These are phyloP conservation scores for Cercis canadensis DNA, from an alignment of 306 rosid genomes.

Conservation along the genomic window DNA sequence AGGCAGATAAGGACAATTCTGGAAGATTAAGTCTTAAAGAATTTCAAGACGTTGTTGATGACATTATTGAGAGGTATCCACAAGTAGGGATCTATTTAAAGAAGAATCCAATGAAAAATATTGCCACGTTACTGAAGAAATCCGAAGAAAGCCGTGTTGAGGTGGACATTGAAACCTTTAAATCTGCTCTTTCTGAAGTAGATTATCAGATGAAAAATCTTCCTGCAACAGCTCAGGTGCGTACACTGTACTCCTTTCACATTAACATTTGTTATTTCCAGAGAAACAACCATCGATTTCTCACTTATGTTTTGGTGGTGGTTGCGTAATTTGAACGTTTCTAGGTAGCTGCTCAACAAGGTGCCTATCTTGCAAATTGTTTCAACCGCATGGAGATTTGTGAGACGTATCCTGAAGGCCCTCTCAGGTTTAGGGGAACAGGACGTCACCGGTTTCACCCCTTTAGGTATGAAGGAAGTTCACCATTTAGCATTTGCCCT, in stretches of 20 bases:
- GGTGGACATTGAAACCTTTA: constrained; percentile 76
- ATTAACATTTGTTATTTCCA: not conserved
- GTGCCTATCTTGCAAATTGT: constrained; percentile 82
- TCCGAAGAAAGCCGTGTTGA: constrained; percentile 49
- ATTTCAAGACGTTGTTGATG: constrained; percentile 64
- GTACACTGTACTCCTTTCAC: not conserved
- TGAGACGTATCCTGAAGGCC: constrained; percentile 88
- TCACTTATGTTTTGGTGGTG: not conserved
- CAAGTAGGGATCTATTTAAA: constrained; percentile 87
- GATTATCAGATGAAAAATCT: constrained; percentile 95
- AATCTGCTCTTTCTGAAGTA: constrained; percentile 82
- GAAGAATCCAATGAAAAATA: constrained; percentile 71
- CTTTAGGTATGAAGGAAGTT: constrained; percentile 58
- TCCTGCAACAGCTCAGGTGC: constrained; percentile 98
- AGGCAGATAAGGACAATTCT: constrained; percentile 72
- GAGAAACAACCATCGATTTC: not conserved
- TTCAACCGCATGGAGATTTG: constrained; percentile 86
- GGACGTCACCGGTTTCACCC: constrained; percentile 94
- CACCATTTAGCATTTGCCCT: no score
- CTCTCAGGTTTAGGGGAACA: constrained; percentile 81
- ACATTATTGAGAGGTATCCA: constrained; percentile 92
- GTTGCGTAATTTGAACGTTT: constrained; percentile 25
- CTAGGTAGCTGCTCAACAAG: constrained; percentile 97
- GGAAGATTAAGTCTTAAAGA: constrained; percentile 75
- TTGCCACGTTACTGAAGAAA: constrained; percentile 61